These are phyloP conservation scores for Chlamydomonas incerta DNA, from an alignment of 139 green algal species.

Conservation along the genomic window DNA sequence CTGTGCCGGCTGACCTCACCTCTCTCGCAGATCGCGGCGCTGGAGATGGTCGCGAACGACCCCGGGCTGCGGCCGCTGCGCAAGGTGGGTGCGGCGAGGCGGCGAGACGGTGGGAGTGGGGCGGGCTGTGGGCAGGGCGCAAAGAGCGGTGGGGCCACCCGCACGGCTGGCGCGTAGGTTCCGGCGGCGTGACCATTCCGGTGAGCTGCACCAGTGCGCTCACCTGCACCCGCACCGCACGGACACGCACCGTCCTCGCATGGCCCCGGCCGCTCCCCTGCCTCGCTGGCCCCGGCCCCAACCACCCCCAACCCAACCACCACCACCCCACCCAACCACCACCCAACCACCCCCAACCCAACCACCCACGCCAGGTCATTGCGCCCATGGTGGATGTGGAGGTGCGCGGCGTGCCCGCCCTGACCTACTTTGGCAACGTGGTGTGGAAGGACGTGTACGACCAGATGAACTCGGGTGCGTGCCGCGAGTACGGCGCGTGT, in stretches of 20 bases:
- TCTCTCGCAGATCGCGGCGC: conserved; percentile 68
- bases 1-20: too few relatives aligned
- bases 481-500: background rate
- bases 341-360: background rate
- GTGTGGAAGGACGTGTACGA: conserved; percentile 78
- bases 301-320: background rate
- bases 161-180: too few relatives aligned
- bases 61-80: conserved; percentile 60
- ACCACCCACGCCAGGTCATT: conserved; percentile 58
- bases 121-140: too few relatives aligned
- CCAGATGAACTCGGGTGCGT: conserved; percentile 62
- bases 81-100: too few relatives aligned
- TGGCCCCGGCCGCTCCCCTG: too few relatives aligned
- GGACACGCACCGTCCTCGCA: too few relatives aligned
- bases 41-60: conserved; percentile 82
- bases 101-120: too few relatives aligned
- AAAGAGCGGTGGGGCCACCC: too few relatives aligned
- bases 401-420: conserved; percentile 89
- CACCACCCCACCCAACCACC: background rate
- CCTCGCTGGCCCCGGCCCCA: too few relatives aligned
- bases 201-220: too few relatives aligned
- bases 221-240: too few relatives aligned
- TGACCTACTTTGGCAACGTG: conserved; percentile 86
- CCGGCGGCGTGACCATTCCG: too few relatives aligned
- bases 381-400: conserved; percentile 96